Base-by-base conservation (phyloP, 2,329 filamentous ascomycete species). In the Aspergillus sp. region DNA sequence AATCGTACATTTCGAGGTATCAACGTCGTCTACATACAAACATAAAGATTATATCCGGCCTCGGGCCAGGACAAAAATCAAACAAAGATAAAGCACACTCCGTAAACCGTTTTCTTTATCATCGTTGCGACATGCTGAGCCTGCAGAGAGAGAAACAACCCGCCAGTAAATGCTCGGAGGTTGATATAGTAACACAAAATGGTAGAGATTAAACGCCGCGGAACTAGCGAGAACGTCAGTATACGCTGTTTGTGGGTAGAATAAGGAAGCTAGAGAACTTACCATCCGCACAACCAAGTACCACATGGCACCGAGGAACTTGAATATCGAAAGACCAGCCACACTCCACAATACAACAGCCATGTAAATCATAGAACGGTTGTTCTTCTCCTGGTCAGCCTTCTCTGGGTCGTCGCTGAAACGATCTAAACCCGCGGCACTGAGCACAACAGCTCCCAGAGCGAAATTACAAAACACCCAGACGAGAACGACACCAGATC, bases 381-480 rank as follows among this genome's bases (percentile, higher is more conserved):
- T 72, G 66, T 80, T 76, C 54, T 82, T 79, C 22, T 79, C 75
- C 19, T 76, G 67, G 15, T 72, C 70, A 1, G 75, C 68, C 9
- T 72, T 69, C 1, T 80, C 74, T 24, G 75, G 67, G 15, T 73
- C 70, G 1, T 80, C 74, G 33, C 78, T 79, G 51, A 93, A 83
- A 59, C 83, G 83, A 65, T 96, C 87, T 61, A 97, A 75, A 2
- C 95, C 93, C 22, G 89, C 93, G 1, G 90, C 88, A 70, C 89
- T 93, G 64, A 99, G 80, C 7, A 99, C 93, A 2, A 96, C 82
- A 0, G 93, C 93, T 0, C 86, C 87, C 5, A 99, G 85, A 0
- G 86, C 92, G 73, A 99, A 90, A 75, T 99, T 99, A 70, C 88
- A 92, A 68, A 98, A 91, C 83, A 99, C 96, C 95, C 95, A 99